Evolutionary conservation across 1,139 yeast genomes (phyloP).

Genomic region (Suhomyces chickasaworum): DNA sequence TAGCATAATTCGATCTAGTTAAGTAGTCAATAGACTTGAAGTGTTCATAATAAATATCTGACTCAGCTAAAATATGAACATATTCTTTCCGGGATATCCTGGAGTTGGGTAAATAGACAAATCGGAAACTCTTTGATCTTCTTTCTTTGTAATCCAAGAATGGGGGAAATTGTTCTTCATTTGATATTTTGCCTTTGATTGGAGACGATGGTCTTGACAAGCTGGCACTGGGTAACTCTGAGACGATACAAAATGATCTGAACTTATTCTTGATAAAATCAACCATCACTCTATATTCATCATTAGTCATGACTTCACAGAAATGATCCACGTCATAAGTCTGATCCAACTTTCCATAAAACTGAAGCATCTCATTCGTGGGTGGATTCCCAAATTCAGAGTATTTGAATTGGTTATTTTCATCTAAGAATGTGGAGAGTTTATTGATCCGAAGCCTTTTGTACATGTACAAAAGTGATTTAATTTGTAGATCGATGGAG

Average conservation of each 20-base stretch:
- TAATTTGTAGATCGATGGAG: constrained; percentile 59
- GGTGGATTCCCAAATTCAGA: constrained; percentile 6
- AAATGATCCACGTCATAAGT: constrained; percentile 53
- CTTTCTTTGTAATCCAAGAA: constrained; percentile 31
- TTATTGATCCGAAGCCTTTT: constrained; percentile 51
- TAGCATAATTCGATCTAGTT: constrained; percentile 24
- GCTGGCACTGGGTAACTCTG: constrained; percentile 43
- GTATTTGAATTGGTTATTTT: constrained; percentile 25
- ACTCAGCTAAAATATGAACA: constrained; percentile 23
- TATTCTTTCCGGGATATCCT: constrained; percentile 48
- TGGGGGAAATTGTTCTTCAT: constrained; percentile 26
- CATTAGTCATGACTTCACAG: constrained; percentile 41
- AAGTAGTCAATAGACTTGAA: constrained; percentile 16
- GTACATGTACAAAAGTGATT: constrained; percentile 57
- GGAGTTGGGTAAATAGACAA: constrained; percentile 45
- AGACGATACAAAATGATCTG: constrained; percentile 57
- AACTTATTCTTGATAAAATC: constrained; percentile 69
- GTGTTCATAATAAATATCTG: constrained; percentile 58
- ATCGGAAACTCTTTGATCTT: constrained; percentile 35
- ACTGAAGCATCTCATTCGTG: constrained; percentile 5
- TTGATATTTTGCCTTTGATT: constrained; percentile 17
- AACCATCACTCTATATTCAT: constrained; percentile 61
- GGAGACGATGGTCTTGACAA: constrained; percentile 24
- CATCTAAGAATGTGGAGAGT: constrained; percentile 41
- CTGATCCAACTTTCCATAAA: constrained; percentile 45